Evolutionary conservation across 331 rosid species (phyloP).

Genomic region (Spiraea crenata): DNA sequence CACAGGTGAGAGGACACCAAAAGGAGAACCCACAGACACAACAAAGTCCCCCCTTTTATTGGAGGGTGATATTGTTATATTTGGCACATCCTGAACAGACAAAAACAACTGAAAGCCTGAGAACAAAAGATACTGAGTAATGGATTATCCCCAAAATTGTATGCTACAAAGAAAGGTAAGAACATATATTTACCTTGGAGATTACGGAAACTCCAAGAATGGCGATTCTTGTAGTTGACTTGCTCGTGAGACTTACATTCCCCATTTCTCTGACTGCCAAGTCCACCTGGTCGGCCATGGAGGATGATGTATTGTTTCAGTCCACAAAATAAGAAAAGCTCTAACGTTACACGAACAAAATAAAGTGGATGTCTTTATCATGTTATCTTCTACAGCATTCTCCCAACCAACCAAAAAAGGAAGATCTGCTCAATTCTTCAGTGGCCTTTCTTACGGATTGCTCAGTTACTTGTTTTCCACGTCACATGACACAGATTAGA

Average conservation of each 20-base stretch:
- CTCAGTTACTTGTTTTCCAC: conserved; percentile 8
- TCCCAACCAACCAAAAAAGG: conserved; percentile 8
- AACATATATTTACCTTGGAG: conserved; percentile 48
- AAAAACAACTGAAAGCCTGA: conserved; percentile 8
- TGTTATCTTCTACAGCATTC: conserved; percentile 2
- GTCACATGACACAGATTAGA: neutral
- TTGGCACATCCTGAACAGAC: conserved; percentile 53
- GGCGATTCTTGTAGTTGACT: conserved; percentile 71
- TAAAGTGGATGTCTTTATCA: neutral
- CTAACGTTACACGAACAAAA: neutral
- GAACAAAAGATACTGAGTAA: conserved; percentile 14
- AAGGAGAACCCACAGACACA: conserved; percentile 91
- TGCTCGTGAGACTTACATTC: conserved; percentile 41
- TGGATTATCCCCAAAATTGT: conserved; percentile 12
- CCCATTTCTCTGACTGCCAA: conserved; percentile 41
- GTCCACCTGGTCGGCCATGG: conserved; percentile 50
- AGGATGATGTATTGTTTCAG: conserved; percentile 31
- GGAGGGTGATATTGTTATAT: conserved; percentile 47
- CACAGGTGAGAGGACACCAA: conserved; percentile 84
- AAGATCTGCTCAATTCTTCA: neutral
- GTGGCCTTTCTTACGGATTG: neutral
- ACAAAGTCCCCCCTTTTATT: conserved; percentile 76
- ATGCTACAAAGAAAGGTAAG: conserved; percentile 17
- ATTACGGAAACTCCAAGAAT: conserved; percentile 68
- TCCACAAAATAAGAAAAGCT: conserved; percentile 17